Evolutionary conservation across 2,329 filamentous ascomycete genomes (phyloP), one percentile per base, ranked within the genome.

Genomic region (Neurospora sp.): DNA sequence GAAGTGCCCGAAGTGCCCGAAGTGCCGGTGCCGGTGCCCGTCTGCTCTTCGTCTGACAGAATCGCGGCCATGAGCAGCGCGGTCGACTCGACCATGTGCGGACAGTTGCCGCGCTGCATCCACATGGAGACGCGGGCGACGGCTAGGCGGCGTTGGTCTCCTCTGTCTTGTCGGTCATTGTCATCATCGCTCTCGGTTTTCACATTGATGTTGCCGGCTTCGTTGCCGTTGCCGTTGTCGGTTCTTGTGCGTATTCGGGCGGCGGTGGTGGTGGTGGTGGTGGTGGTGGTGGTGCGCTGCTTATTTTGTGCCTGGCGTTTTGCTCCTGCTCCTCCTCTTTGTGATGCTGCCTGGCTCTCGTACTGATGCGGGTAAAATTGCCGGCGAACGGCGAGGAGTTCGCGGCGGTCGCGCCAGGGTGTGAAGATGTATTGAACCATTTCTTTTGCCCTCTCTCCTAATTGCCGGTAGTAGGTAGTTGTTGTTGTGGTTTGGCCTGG

Each of bases 11-110:
- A 41, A 33, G 52, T 62, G 19, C 12, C 15, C 3, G 6, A 62
- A 12, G 37, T 66, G 23, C 33, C 28, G 33, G 36, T 28, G 23
- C 23, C 23, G 23, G 23, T 62, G 46, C 38, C 19, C 38, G 15
- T 72, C 68, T 39, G 66, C 66, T 71, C 67, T 72, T 83, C 82
- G 80, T 93, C 91, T 76, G 88, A 87, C 68, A 93, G 80, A 23
- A 89, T 81, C 37, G 91, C 91, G 71, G 91, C 88, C 74, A 87
- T 87, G 71, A 96, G 82, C 72, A 93, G 85, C 2, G 90, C 90
- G 57, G 92, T 94, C 41, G 90, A 91, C 80, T 95, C 92, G 69
- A 95, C 86, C 79, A 93, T 84, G 81, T 95, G 90, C 69, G 92
- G 92, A 72, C 93, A 91, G 75, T 88, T 88, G 73, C 89, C 89